Evolutionary conservation across 176 grass and related monocot genomes (phyloP).

Genomic region (Aegilops sharonensis): DNA sequence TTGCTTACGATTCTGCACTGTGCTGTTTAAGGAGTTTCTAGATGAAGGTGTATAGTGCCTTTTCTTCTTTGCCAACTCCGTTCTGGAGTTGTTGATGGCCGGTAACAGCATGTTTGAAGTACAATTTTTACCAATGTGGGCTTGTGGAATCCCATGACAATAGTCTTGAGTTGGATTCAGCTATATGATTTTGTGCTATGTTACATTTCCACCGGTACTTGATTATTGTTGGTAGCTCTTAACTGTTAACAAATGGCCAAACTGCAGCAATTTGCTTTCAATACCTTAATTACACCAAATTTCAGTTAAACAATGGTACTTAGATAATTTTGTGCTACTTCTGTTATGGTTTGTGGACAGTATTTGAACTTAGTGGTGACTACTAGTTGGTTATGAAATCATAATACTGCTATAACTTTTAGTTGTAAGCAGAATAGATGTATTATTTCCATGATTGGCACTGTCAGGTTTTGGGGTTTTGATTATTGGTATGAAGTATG

Average conservation of each 20-base stretch:
- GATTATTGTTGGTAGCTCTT: neutral
- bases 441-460: neutral
- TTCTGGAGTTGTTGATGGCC: neutral
- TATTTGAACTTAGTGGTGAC: neutral
- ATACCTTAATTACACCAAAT: neutral
- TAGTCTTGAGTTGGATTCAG: conserved; percentile 12
- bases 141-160: neutral
- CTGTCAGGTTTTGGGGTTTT: neutral
- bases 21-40: neutral
- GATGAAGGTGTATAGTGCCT: neutral
- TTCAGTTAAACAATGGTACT: conserved; percentile 2
- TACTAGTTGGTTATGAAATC: neutral
- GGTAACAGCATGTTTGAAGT: neutral
- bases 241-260: neutral
- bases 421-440: neutral
- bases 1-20: neutral
- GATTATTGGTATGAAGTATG: neutral
- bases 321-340: neutral
- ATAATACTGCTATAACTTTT: neutral
- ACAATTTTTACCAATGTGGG: neutral
- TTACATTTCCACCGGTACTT: neutral
- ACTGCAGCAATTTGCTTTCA: neutral
- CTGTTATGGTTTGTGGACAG: neutral
- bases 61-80: neutral
- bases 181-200: neutral